Base-by-base conservation (phyloP, 2,329 filamentous ascomycete genomes). In the Ambrosiella cleistominuta region DNA sequence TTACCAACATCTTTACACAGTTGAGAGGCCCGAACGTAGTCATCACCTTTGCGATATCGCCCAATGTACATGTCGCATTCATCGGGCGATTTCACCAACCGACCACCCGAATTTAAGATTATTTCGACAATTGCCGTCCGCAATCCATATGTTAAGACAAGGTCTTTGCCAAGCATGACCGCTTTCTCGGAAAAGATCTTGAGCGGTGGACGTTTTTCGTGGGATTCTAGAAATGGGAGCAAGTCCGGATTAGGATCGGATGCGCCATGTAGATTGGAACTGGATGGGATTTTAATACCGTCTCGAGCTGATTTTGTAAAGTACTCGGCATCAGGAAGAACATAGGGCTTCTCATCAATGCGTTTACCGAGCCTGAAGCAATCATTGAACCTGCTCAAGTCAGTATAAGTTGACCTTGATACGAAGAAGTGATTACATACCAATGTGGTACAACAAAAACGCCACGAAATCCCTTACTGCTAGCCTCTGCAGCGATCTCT, bases 401-500 rank as follows among this genome's bases (percentile, higher is more conserved):
- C 17, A n/a, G 27, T 51, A 36, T 35, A 8, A n/a, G 15, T 40
- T 15, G 27, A 42, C 12, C 27, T 27, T 42, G 4, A n/a, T 12
- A 39, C 12, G 51, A 13, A 38, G 13, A 39, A 38, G 1, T 4
- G 7, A 2, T 4, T 7, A 62, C 74, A 65, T 72, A 89, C 88
- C 93, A 97, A 67, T 97, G 93, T 42, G 93, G 93, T 56, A 98
- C 75, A 15, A 98, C 87, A 60, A 96, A 85, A 69, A 88, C 90
- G 69, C 81, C 81, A 57, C 81, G 81, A 57, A 87, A 74, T 1
- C 77, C 78, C 68, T 83, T 94, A 7, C 76, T 72, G 49, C 74
- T 63, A 0, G 83, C 85, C 57, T 80, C 67, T 61, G 76, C 66
- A 62, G 84, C 86, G 67, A 89, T 88, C 2, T 82, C 78, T 58